Evolutionary conservation across 2,329 filamentous ascomycete species (phyloP).

Genomic region (Sporothrix curviconia): DNA sequence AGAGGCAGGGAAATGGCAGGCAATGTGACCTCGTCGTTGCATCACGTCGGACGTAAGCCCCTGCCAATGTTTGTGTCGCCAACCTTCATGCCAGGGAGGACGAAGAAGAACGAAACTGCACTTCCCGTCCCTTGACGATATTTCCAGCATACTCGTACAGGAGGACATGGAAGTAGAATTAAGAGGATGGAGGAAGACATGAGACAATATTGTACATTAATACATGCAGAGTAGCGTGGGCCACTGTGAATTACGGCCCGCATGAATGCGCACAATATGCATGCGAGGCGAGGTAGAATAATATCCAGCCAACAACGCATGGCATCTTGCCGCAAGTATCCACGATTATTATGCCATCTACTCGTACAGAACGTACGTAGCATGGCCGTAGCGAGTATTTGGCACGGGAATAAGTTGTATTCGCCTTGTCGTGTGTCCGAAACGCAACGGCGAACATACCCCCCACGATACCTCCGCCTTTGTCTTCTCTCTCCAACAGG

Average conservation of each 20-base stretch:
- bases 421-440: too few species aligned
- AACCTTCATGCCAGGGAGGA: not conserved
- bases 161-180: too few species aligned
- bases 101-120: not conserved
- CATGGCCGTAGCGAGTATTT: too few species aligned
- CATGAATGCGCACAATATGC: not conserved
- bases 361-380: too few species aligned
- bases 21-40: constrained; percentile 1
- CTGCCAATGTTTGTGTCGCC: not conserved
- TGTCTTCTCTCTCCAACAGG: not conserved
- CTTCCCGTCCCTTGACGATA: too few species aligned
- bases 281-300: not conserved
- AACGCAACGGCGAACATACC: too few species aligned
- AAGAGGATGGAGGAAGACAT: not conserved
- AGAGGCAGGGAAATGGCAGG: not conserved
- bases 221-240: not conserved
- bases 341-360: too few species aligned
- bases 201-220: too few species aligned
- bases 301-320: too few species aligned
- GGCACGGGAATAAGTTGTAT: too few species aligned
- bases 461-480: constrained; percentile 1
- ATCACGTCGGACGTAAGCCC: not conserved
- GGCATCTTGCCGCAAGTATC: too few species aligned
- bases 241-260: not conserved
- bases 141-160: too few species aligned